These are phyloP conservation scores for Neocatenulostroma microsporum DNA, from an alignment of 2,329 filamentous ascomycete species.

Conservation along the genomic window DNA sequence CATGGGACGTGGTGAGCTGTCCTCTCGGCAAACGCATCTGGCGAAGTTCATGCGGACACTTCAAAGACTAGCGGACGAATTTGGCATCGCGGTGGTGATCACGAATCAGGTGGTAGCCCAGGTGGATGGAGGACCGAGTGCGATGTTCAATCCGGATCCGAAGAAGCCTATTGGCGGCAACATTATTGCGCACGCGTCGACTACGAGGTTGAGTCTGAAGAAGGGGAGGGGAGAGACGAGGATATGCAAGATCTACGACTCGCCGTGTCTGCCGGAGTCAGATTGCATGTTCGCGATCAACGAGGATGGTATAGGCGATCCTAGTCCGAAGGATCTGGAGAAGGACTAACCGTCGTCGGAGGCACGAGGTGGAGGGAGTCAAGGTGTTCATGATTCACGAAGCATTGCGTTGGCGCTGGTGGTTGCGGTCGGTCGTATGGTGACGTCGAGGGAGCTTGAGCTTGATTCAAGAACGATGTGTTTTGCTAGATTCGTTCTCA, in stretches of 20 bases:
- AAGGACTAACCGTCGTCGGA: too few species aligned
- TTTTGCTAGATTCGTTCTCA: too few species aligned
- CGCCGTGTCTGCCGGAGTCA: slow-evolving; percentile 89
- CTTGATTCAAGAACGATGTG: too few species aligned
- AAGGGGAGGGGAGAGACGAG: slow-evolving; percentile 92
- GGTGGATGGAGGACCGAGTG: slow-evolving; percentile 88
- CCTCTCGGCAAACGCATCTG: slow-evolving; percentile 81
- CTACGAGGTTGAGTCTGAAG: slow-evolving; percentile 86
- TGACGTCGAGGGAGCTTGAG: too few species aligned
- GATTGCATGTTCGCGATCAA: slow-evolving; percentile 96
- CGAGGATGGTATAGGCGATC: slow-evolving; percentile 94
- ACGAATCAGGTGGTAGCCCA: slow-evolving; percentile 98
- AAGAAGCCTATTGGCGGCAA: slow-evolving; percentile 99
- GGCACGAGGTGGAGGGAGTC: neutral
- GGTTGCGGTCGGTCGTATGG: too few species aligned
- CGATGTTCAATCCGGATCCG: slow-evolving; percentile 98
- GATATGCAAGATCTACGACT: slow-evolving; percentile 99
- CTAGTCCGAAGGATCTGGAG: slow-evolving; percentile 88
- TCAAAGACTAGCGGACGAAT: slow-evolving; percentile 68
- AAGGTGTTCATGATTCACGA: neutral
- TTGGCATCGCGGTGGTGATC: slow-evolving; percentile 96
- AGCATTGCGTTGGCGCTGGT: slow-evolving; percentile 2
- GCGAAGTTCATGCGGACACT: slow-evolving; percentile 83
- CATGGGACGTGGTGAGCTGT: slow-evolving; percentile 89
- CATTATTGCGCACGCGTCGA: slow-evolving; percentile 96